phyloP scores from a whole-genome alignment of 2,329 filamentous ascomycete species.

The Botrytis cinerea region DNA sequence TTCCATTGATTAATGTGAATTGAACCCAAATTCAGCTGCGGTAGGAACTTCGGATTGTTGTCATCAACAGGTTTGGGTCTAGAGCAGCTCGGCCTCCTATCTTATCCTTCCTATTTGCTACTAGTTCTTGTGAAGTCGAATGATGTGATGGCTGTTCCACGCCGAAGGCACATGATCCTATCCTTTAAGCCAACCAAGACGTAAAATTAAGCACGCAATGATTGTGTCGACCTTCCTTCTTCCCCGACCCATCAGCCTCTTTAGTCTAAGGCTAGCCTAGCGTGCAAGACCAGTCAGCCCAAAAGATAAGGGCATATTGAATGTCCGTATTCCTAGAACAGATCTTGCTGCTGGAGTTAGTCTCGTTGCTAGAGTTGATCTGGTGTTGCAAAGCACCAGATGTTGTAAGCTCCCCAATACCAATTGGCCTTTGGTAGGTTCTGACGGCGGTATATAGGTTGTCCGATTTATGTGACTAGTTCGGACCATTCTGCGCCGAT shows the following conservation, averaged over 20 bases:
- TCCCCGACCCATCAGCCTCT: background rate
- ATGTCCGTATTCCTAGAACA: background rate
- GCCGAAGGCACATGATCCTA: background rate
- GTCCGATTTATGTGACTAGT: background rate
- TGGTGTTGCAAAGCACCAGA: background rate
- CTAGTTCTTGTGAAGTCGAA: background rate
- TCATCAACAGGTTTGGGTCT: background rate
- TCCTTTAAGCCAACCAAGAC: background rate
- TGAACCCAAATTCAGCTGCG: background rate
- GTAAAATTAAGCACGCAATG: background rate
- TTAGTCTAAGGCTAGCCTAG: background rate
- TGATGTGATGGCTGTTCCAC: background rate
- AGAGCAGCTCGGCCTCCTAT: background rate
- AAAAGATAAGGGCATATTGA: background rate
- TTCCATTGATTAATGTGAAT: background rate
- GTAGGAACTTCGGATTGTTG: background rate
- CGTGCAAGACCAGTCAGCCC: background rate
- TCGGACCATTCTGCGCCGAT: background rate
- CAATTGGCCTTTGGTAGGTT: background rate
- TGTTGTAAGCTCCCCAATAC: background rate
- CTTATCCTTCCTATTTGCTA: background rate
- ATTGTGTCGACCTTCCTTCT: background rate
- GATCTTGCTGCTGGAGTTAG: background rate
- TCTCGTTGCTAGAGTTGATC: background rate
- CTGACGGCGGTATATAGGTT: background rate